Evolutionary conservation across 2,329 filamentous ascomycete genomes (phyloP).

Genomic region (Trichoderma gracile): DNA sequence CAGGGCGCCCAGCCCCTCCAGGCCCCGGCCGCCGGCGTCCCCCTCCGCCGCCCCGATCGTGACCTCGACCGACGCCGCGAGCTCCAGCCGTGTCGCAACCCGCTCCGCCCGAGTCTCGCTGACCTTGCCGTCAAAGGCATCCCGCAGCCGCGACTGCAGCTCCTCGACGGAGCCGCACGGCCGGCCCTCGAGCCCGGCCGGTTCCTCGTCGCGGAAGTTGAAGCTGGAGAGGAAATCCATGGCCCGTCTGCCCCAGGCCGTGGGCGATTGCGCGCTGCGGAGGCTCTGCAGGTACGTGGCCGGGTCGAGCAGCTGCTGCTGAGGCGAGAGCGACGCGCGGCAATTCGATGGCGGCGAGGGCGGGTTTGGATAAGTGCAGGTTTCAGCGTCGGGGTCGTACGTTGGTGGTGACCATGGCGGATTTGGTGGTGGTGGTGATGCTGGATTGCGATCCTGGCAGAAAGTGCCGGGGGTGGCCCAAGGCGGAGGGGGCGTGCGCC

Average conservation of each 20-base stretch:
- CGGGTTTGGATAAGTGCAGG: background rate
- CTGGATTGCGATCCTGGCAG: constrained; percentile 1
- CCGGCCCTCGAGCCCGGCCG: constrained; percentile 26
- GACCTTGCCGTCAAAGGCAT: constrained; percentile 45
- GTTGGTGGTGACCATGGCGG: constrained; percentile 9
- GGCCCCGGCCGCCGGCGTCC: constrained; percentile 37
- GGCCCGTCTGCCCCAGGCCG: constrained; percentile 11
- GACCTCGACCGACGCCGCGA: constrained; percentile 49
- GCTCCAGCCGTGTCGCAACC: constrained; percentile 48
- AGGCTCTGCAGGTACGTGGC: constrained; percentile 28
- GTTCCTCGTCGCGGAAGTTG: constrained; percentile 31
- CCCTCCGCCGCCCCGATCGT: constrained; percentile 41
- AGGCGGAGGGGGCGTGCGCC: constrained; percentile 21
- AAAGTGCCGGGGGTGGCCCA: constrained; percentile 6
- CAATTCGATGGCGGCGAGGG: constrained; percentile 17
- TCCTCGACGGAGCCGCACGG: constrained; percentile 45
- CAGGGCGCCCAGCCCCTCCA: constrained; percentile 38
- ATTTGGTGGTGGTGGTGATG: constrained; percentile 6
- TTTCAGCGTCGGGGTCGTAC: too few relatives aligned
- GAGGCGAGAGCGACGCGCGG: constrained; percentile 6
- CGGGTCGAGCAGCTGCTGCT: constrained; percentile 30
- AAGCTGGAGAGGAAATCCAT: constrained; percentile 46
- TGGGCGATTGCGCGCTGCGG: constrained; percentile 27
- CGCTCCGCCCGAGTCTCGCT: constrained; percentile 53
- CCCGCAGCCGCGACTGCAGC: constrained; percentile 48